Base-by-base conservation (phyloP, 768 basidiomycete genomes). In the Hygrocybe coccinea region DNA sequence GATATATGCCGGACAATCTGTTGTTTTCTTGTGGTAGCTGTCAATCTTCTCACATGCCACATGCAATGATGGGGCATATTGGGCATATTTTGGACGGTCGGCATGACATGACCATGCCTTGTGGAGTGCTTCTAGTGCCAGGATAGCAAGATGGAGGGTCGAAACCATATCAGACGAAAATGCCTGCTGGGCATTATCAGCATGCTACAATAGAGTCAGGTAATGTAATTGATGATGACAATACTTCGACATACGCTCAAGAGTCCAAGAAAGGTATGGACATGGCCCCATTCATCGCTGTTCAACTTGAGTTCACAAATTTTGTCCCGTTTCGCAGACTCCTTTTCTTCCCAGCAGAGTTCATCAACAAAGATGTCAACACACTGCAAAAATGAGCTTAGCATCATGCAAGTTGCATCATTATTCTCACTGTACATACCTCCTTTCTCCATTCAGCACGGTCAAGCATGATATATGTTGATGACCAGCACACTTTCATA, bases 51-150 rank as follows among this genome's bases (percentile, higher is more conserved):
- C 56, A 2, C 65, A 38, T 1, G 56, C 72, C 5, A 58, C 65
- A 14, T 62, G 37, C 5, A 72, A 59, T 10, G 65, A 69, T n/a
- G 43, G 35, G 0, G 43, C 22, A 45, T 67, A 71, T 21, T 45
- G 37, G 2, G 15, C 21, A 59, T 67, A 71, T 50, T 63, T 62
- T 0, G 48, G 39, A 8, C 50, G 56, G 0, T 37, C 19, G 1
- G 52, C 25, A 2, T 51, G 49, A 19, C 25, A 59, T 2, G 60
- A 55, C 72, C 70, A 74, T 2, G 58, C 63, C 6, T 58, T 54
- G 54, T 73, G 65, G 0, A 75, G 61, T 0, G 50, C 56, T 52
- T 74, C 68, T 34, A 74, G 64, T 0, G 71, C 71, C 25, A 72
- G 72, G 22, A 73, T 59, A 0, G 64, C 70, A 24, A 52, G 52